phyloP scores from a whole-genome alignment of 345 rosid species.

The Brassica juncea region DNA sequence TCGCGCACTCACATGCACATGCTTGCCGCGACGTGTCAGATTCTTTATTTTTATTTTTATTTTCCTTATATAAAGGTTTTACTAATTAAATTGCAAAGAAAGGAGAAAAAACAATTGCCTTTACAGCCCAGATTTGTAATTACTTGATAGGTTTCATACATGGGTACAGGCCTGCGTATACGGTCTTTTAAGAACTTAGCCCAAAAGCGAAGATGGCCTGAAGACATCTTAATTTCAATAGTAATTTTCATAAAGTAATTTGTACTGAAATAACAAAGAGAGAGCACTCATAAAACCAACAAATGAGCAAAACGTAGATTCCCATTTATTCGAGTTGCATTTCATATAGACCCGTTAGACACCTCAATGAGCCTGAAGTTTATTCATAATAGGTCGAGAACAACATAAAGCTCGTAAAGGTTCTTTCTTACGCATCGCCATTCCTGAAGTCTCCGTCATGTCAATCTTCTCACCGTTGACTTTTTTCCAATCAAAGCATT shows the following conservation, averaged over 20 bases:
- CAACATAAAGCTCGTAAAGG: not conserved
- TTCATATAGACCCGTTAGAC: not conserved
- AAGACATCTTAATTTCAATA: not conserved
- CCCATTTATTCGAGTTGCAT: not conserved
- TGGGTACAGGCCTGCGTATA: no score
- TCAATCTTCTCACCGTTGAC: slow-evolving; percentile 35
- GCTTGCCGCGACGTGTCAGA: no score
- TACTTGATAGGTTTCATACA: no score
- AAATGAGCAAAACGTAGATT: not conserved
- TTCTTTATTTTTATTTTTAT: no score
- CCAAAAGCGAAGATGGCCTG: no score
- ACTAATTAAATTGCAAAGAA: no score
- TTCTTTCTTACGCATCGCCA: slow-evolving; percentile 4
- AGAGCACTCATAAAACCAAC: not conserved
- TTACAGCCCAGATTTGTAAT: no score
- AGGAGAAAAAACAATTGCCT: no score
- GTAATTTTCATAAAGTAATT: not conserved
- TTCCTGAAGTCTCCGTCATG: slow-evolving; percentile 38
- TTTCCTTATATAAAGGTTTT: no score
- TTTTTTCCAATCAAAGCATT: slow-evolving; percentile 37
- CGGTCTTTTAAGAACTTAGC: no score
- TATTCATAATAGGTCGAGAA: not conserved
- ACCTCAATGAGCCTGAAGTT: not conserved
- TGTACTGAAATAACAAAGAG: not conserved
- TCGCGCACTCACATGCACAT: no score